phyloP scores from a whole-genome alignment of 768 basidiomycete genomes.

The Chalciporus piperatus region DNA sequence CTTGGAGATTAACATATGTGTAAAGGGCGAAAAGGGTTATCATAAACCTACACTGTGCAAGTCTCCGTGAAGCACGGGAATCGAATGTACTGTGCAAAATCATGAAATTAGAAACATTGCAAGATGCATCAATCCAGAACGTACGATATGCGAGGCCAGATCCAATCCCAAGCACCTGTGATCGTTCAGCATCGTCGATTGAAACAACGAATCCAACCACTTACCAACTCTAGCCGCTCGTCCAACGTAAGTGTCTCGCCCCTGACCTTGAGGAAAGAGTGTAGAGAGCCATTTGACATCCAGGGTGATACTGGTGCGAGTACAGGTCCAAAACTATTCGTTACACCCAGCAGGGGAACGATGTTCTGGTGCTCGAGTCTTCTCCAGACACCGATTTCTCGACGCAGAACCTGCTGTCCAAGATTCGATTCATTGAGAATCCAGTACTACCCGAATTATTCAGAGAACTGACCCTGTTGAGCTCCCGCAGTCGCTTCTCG shows the following conservation, averaged over 20 bases:
- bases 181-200: not conserved
- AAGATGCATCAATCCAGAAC: not conserved
- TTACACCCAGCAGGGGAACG: constrained; percentile 20
- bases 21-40: not conserved
- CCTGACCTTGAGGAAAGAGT: constrained; percentile 9
- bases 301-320: constrained; percentile 15
- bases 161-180: constrained; percentile 1
- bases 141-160: constrained; percentile 8
- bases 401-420: constrained; percentile 11
- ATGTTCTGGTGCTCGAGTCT: constrained; percentile 19
- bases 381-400: constrained; percentile 26
- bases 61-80: constrained; percentile 19
- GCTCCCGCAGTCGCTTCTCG: too few species aligned
- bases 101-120: not conserved
- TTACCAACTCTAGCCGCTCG: not conserved
- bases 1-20: not conserved
- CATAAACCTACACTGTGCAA: constrained; percentile 21
- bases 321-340: constrained; percentile 20
- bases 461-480: not conserved
- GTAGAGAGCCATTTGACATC: constrained; percentile 18
- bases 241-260: not conserved
- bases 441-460: too few species aligned
- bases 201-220: not conserved
- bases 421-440: not conserved
- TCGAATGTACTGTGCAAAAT: constrained; percentile 3